These are phyloP conservation scores for Russula dissimulans DNA, from an alignment of 768 basidiomycete genomes.

Conservation along the genomic window DNA sequence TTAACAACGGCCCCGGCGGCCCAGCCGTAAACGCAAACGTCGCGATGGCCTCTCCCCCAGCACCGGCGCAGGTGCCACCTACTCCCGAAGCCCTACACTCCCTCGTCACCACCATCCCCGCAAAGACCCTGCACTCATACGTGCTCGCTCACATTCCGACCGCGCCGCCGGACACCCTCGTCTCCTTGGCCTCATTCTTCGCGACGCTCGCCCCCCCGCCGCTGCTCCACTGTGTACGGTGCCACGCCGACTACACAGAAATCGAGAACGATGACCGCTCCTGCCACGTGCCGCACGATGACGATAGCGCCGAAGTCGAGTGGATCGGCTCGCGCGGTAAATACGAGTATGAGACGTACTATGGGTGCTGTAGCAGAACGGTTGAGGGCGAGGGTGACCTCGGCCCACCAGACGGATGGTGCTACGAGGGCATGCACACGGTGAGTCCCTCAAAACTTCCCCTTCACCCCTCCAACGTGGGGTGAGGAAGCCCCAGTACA, in stretches of 20 bases:
- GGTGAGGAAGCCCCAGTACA: neutral
- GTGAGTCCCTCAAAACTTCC: slow-evolving; percentile 30
- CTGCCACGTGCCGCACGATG: slow-evolving; percentile 67
- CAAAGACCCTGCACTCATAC: slow-evolving; percentile 58
- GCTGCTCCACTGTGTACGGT: slow-evolving; percentile 62
- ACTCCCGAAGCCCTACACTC: slow-evolving; percentile 34
- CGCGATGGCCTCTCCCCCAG: slow-evolving; percentile 22
- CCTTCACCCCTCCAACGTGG: neutral
- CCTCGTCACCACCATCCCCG: slow-evolving; percentile 50
- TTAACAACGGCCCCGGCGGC: slow-evolving; percentile 9
- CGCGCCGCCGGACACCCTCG: slow-evolving; percentile 33
- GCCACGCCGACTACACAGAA: slow-evolving; percentile 61
- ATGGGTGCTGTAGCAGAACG: slow-evolving; percentile 64
- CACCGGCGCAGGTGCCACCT: slow-evolving; percentile 17
- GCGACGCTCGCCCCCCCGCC: slow-evolving; percentile 55
- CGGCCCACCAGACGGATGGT: slow-evolving; percentile 82
- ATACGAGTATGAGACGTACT: slow-evolving; percentile 44
- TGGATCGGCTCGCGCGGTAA: slow-evolving; percentile 35
- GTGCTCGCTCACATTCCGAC: slow-evolving; percentile 41
- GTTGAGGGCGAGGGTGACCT: slow-evolving; percentile 72
- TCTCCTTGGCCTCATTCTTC: slow-evolving; percentile 50
- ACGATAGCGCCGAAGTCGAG: slow-evolving; percentile 70
- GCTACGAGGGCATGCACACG: slow-evolving; percentile 76
- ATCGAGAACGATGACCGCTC: slow-evolving; percentile 65
- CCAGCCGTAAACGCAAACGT: neutral